Percentiles rank a stretch among this genome's conserved stretches.
phyloP scores from a whole-genome alignment of 2,329 filamentous ascomycete genomes.

The Epichloe scottii region DNA sequence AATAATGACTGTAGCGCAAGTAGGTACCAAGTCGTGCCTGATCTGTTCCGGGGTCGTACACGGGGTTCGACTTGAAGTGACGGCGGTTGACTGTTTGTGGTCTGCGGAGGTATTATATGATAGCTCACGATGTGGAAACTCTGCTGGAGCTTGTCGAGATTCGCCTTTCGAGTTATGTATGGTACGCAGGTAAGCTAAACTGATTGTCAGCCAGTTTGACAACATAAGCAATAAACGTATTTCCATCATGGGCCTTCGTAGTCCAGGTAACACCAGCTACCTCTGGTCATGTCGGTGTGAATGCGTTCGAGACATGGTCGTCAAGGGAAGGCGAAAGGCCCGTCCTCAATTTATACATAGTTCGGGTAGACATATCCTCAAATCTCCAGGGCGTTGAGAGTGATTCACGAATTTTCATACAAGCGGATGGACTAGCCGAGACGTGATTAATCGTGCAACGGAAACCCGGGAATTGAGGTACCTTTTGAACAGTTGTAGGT shows the following conservation, averaged over 20 bases:
- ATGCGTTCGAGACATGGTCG: not conserved
- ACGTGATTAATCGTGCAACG: not conserved
- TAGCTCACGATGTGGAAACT: not conserved
- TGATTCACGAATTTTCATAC: not conserved
- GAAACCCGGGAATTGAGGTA: not conserved
- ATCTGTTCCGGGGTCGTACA: not conserved
- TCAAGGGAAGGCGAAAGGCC: not conserved
- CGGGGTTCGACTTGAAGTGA: not conserved
- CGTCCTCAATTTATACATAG: not conserved
- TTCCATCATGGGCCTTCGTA: conserved; percentile 4
- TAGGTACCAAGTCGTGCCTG: too few species aligned
- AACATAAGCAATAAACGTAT: conserved; percentile 3
- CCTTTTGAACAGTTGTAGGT: not conserved
- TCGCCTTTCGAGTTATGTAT: conserved; percentile 1
- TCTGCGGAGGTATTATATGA: not conserved
- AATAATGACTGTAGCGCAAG: not conserved
- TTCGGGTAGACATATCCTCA: not conserved
- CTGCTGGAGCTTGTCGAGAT: not conserved
- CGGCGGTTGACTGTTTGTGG: not conserved
- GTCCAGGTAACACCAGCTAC: not conserved
- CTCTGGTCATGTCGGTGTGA: too few species aligned
- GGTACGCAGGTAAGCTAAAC: conserved; percentile 2
- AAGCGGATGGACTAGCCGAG: not conserved
- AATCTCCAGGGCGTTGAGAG: not conserved
- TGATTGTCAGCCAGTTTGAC: conserved; percentile 8